Conservation (phyloP, 176 grass and related monocot genomes). For the Poa pratensis region DNA sequence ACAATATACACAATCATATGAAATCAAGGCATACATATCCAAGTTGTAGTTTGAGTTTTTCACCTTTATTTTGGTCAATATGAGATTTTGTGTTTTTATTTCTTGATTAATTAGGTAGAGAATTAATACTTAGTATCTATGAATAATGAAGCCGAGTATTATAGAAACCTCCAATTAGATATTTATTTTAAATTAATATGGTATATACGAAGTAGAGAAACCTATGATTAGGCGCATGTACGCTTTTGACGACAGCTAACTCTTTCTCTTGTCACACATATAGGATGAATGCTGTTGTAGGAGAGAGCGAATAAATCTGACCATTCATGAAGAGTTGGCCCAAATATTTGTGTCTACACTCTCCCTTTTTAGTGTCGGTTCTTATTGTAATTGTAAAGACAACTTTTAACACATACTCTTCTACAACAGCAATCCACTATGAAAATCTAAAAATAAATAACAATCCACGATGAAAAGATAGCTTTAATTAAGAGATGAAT, state of each 20-base stretch:
- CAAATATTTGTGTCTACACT: neutral
- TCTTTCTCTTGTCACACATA: neutral
- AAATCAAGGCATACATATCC: neutral
- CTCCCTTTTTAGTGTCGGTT: neutral
- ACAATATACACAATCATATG: neutral
- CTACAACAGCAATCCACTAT: too few species aligned
- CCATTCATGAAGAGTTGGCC: neutral
- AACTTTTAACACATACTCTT: neutral
- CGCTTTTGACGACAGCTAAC: neutral
- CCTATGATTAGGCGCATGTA: neutral
- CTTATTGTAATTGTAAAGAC: neutral
- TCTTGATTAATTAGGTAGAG: neutral
- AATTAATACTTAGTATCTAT: neutral
- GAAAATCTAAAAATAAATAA: too few species aligned
- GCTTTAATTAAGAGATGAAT: too few species aligned
- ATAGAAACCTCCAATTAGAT: neutral
- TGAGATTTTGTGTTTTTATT: neutral
- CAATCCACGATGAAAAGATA: too few species aligned
- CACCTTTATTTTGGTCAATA: neutral
- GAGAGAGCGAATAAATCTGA: neutral
- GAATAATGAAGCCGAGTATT: neutral
- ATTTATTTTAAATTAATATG: neutral
- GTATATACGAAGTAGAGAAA: too few species aligned
- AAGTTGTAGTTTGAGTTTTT: neutral
- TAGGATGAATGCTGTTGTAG: neutral